Base-by-base conservation (phyloP, 495 filamentous ascomycete species). In the Alectoria sarmentosa region DNA sequence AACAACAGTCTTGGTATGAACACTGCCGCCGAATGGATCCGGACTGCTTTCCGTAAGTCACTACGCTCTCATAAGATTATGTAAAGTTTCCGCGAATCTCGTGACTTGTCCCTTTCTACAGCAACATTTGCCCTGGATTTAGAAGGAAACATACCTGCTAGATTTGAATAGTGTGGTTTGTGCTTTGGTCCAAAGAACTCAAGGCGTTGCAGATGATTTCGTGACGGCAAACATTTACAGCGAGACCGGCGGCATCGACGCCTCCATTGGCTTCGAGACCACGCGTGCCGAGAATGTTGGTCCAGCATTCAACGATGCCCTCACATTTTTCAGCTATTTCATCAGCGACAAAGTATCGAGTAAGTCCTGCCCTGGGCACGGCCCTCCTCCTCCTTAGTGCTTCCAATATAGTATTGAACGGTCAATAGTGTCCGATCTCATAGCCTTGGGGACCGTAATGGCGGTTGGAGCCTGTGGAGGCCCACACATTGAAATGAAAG, bases 401-500 rank as follows among this genome's bases (percentile, higher is more conserved):
- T 21, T 28, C n/a, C n/a, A 14, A 1, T 26, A 14, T 17, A 9
- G 30, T 30, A 42, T 28, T 64, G 41, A 64, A 19, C 23, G n/a
- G 7, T 41, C 30, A 28, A 65, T 26, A 65, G 69, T 76, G 70
- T 76, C 84, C 11, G 85, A 88, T 69, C 68, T 88, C 55, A 80
- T 88, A 59, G 81, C 85, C n/a, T 69, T 83, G 44, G 83, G 85
- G 3, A 79, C 83, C 6, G 83, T 82, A 64, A 77, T 81, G 21
- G 78, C 83, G 1, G 81, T 84, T 37, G 79, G 83, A 36, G 76
- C 77, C 21, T 88, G 85, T 64, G 83, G 83, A 32, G 85, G 85
- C 9, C 84, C 83, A 9, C 69, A 78, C 30, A 71, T 88, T 4
- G 80, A 83, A 36, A 76, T 87, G 61, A 70, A 77, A 39, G 76